A percentile compares a stretch with the other conserved stretches of the same genome.
phyloP scores from a whole-genome alignment of 345 rosid species.

The Nasturtium officinale region DNA sequence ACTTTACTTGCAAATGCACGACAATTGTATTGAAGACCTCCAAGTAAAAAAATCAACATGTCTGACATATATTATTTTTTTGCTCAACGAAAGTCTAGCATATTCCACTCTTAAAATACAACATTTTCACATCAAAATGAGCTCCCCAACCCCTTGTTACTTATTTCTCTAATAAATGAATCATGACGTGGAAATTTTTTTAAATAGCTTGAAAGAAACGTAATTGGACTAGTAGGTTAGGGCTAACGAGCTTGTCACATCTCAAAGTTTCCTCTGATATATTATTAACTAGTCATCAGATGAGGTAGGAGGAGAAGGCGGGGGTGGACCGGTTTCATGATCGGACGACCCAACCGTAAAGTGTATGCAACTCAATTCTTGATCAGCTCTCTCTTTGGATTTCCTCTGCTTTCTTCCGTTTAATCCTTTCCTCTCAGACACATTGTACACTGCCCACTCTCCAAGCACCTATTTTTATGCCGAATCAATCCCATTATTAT shows the following conservation, averaged over 20 bases:
- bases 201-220: constrained; percentile 30
- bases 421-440: constrained; percentile 61
- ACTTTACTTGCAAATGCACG: constrained; percentile 15
- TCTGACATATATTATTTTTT: constrained; percentile 15
- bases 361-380: constrained; percentile 30
- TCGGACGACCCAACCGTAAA: constrained; percentile 47
- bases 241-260: constrained; percentile 24
- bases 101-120: constrained; percentile 31
- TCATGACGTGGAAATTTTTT: background rate
- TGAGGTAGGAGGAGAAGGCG: constrained; percentile 63
- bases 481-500: constrained; percentile 23
- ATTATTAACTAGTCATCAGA: constrained; percentile 42
- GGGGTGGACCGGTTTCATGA: constrained; percentile 49
- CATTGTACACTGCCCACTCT: constrained; percentile 67
- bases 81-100: constrained; percentile 19
- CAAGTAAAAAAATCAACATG: constrained; percentile 23
- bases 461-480: constrained; percentile 48
- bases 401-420: constrained; percentile 24
- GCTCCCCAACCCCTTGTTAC: constrained; percentile 16
- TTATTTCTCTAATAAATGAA: constrained; percentile 28
- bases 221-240: constrained; percentile 38
- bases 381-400: constrained; percentile 5
- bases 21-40: background rate
- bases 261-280: constrained; percentile 15
- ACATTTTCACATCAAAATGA: constrained; percentile 21